Percentiles rank a stretch among this genome's conserved stretches.
phyloP scores from a whole-genome alignment of 768 basidiomycete species.

The Suillus lakei region DNA sequence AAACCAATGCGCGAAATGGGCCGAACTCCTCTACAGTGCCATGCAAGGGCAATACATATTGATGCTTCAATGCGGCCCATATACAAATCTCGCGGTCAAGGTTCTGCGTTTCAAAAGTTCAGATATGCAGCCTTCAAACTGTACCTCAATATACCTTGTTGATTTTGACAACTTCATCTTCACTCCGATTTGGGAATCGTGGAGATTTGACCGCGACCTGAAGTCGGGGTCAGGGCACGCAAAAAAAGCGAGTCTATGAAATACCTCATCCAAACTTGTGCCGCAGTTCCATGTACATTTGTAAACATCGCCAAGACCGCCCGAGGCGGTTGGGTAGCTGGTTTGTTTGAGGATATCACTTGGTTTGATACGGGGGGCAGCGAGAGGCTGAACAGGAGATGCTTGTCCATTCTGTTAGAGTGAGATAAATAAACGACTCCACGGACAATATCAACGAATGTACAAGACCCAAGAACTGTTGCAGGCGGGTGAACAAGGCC shows the following conservation, averaged over 20 bases:
- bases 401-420: not conserved
- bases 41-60: conserved; percentile 41
- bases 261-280: not conserved
- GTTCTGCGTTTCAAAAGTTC: conserved; percentile 11
- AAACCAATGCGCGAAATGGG: conserved; percentile 42
- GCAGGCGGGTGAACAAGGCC: not conserved
- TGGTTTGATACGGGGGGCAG: not conserved
- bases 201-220: conserved; percentile 14
- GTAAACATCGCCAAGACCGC: conserved; percentile 52
- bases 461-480: not conserved
- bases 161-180: not conserved
- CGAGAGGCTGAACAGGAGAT: not conserved
- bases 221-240: not conserved
- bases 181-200: not conserved
- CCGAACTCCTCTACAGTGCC: conserved; percentile 44
- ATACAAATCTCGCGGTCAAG: conserved; percentile 42
- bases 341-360: not conserved
- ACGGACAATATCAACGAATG: not conserved
- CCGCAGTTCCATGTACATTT: conserved; percentile 24
- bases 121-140: not conserved
- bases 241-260: not conserved
- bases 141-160: not conserved
- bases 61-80: conserved; percentile 45
- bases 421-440: not conserved
- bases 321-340: conserved; percentile 13